Evolutionary conservation across 495 filamentous ascomycete species (phyloP).

Genomic region (Daldinia bambusicola): DNA sequence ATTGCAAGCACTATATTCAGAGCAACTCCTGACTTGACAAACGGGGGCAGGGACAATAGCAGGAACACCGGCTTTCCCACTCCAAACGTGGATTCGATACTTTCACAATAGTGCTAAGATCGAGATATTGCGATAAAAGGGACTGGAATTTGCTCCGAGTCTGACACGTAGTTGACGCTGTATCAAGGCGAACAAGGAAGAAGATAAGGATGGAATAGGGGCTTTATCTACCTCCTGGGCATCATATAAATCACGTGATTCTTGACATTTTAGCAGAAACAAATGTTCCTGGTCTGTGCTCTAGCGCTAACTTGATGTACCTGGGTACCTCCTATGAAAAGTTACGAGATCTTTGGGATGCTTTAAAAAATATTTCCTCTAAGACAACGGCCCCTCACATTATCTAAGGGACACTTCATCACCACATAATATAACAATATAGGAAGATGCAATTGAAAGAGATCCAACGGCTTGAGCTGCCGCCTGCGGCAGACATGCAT

Average conservation of each 20-base stretch:
- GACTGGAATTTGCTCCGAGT: too few relatives aligned
- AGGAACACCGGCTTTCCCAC: too few relatives aligned
- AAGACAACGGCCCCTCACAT: background rate
- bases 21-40: background rate
- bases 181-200: background rate
- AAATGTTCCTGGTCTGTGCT: background rate
- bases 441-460: constrained; percentile 55
- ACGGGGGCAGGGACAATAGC: too few relatives aligned
- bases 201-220: constrained; percentile 1
- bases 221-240: background rate
- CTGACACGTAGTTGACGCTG: background rate
- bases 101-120: too few relatives aligned
- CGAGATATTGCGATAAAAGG: too few relatives aligned
- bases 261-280: too few relatives aligned
- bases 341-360: background rate
- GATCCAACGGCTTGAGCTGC: constrained; percentile 65
- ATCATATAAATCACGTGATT: background rate
- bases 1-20: background rate
- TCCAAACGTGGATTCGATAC: too few relatives aligned
- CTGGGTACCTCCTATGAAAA: background rate
- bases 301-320: background rate
- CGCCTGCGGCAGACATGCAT: constrained; percentile 71
- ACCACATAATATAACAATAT: background rate
- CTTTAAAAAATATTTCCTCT: background rate
- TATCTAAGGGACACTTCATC: background rate